These are phyloP conservation scores for Populus ilicifolia DNA, from an alignment of 345 rosid species.

Conservation along the genomic window DNA sequence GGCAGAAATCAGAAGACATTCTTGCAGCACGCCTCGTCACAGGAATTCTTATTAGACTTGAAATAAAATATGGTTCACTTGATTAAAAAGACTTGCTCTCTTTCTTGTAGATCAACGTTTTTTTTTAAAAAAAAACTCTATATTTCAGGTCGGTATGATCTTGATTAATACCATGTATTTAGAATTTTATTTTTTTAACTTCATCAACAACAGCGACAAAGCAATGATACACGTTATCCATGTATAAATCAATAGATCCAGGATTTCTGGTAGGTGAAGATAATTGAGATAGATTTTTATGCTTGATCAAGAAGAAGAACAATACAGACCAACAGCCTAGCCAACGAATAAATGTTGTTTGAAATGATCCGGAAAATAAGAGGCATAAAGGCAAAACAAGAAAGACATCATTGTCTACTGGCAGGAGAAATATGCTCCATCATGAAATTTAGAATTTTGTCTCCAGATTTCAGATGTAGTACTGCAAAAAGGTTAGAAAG, in stretches of 20 bases:
- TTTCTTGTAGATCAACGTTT: too few species aligned
- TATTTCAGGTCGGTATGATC: too few species aligned
- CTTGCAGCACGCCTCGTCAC: too few species aligned
- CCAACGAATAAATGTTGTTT: not conserved
- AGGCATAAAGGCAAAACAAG: not conserved
- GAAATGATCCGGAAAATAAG: not conserved
- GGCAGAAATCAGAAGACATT: not conserved
- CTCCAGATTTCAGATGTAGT: not conserved
- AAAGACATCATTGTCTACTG: not conserved
- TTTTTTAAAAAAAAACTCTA: too few species aligned
- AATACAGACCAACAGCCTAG: not conserved
- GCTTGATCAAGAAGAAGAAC: not conserved
- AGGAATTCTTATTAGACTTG: too few species aligned
- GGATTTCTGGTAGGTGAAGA: not conserved
- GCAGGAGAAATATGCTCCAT: not conserved
- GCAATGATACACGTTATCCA: not conserved
- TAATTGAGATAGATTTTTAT: not conserved
- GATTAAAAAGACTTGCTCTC: too few species aligned
- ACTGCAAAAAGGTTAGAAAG: not conserved
- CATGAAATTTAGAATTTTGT: not conserved
- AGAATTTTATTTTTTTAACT: too few species aligned
- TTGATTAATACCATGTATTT: too few species aligned
- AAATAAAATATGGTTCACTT: too few species aligned
- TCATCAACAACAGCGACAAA: too few species aligned
- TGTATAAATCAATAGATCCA: not conserved